Evolutionary conservation across 2,329 filamentous ascomycete genomes (phyloP), one percentile per base, ranked within the genome.

Genomic region (Zymoseptoria pseudotritici): DNA sequence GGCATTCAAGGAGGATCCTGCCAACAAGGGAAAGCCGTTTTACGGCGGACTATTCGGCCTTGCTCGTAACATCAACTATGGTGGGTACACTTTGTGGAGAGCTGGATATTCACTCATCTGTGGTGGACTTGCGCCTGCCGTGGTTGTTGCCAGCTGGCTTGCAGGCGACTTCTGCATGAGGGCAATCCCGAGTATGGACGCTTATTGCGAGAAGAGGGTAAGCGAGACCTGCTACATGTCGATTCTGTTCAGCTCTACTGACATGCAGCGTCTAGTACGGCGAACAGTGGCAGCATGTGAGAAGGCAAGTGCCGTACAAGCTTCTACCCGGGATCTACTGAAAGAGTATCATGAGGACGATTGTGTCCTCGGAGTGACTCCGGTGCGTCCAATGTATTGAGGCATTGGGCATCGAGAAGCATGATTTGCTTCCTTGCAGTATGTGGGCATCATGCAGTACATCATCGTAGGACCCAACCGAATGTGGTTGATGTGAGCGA

Each of bases 61-160:
- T 19, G 67, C 67, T 17, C 56, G 63, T 10, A 67, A 68, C 57
- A 66, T 70, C 59, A 70, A 70, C 50, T 70, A 70, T 54, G 65
- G 65, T 5, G 67, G 68, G 7, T 70, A 69, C 53, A 65, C 67
- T 17, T 62, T 70, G 11, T 70, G 68, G 67, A 55, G 66, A 13
- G 56, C 58, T 11, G 67, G 68, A 3, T 68, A 68, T 51, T 58
- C 61, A 13, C 58, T 67, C 9, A 57, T 66, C 11, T 68, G 63
- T 53, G 66, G 65, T 9, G 68, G 67, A 10, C 64, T 64, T 58
- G 57, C 62, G 3, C 65, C 62, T 60, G 66, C 60, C 6, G 60
- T 50, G 1, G 22, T 62, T 13, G 50, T 65, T 21, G 60, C 52
- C 8, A 59, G 54, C 5, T 68, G 60, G 50, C 57, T 69, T 9